Base-by-base conservation (phyloP, 495 filamentous ascomycete species). In the Rostrohypoxylon terebratum region DNA sequence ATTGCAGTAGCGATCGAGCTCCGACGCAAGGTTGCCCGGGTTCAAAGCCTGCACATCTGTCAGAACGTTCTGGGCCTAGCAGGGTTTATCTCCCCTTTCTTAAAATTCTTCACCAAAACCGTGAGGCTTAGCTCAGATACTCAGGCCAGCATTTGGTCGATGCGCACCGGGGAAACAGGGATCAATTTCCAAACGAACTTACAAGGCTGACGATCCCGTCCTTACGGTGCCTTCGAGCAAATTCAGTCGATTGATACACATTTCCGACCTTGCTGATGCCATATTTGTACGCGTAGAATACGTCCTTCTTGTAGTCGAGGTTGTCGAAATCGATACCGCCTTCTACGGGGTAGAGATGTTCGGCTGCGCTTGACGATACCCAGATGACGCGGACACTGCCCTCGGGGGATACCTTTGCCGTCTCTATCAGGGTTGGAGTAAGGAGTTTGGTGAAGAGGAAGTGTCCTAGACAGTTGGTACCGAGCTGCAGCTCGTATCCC, bases 361-460 rank as follows among this genome's bases (percentile, higher is more conserved):
- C 81, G 20, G 73, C 74, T 20, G 71, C 77, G 18, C 74, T 75
- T 0, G 77, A 79, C 1, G 69, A 66, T 21, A 81, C 76, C 82
- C 84, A 88, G 40, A 82, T 73, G 10, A 86, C 80, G 25, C 85
- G 78, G 2, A 86, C 83, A 40, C 63, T 79, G 59, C 75, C 70
- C 3, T 76, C 44, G 0, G 81, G 79, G 4, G 67, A 69, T 0
- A 54, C 33, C 44, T 79, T 80, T 0, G 81, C 83, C 3, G 84
- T 83, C 8, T 71, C 68, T 28, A 69, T 69, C 4, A 88, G 73
- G 10, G 84, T 77, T 0, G 87, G 85, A 1, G 76, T 77, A 2
- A 90, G 84, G 13, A 84, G 77, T 59, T 82, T 70, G 8, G 80
- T 83, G 57, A 86, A 70, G n/a, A 84, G 78, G 69, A 80, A 84